Evolutionary conservation across 2,329 filamentous ascomycete genomes (phyloP).

Genomic region (Raffaelea albimanens): DNA sequence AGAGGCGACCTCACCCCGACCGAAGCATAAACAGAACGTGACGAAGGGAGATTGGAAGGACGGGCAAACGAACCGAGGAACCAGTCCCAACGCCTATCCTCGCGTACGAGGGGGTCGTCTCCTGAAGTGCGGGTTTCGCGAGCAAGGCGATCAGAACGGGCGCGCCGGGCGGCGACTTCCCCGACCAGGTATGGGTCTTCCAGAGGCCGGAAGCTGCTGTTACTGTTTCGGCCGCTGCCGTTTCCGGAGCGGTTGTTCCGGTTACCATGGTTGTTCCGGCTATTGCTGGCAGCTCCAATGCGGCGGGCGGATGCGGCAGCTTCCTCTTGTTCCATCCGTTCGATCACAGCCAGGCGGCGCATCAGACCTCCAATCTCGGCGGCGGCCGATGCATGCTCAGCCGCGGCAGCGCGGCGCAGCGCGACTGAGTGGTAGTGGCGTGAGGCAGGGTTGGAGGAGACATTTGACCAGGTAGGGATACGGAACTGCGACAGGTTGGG

Average conservation of each 20-base stretch:
- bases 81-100: constrained; percentile 53
- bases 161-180: constrained; percentile 50
- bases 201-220: constrained; percentile 32
- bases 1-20: not conserved
- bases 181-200: constrained; percentile 62
- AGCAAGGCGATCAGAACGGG: constrained; percentile 47
- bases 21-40: constrained; percentile 1
- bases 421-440: constrained; percentile 57
- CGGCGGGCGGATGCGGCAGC: constrained; percentile 11
- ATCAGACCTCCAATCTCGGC: constrained; percentile 19
- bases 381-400: constrained; percentile 25
- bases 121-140: constrained; percentile 33
- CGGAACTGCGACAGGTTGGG: constrained; percentile 44
- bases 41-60: constrained; percentile 23
- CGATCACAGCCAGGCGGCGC: constrained; percentile 22
- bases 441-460: constrained; percentile 43
- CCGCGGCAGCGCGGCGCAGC: constrained; percentile 45
- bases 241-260: constrained; percentile 14
- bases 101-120: constrained; percentile 43
- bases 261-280: constrained; percentile 1
- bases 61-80: constrained; percentile 40
- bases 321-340: constrained; percentile 27
- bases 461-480: constrained; percentile 49
- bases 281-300: too few relatives aligned
- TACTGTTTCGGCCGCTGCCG: constrained; percentile 15